Evolutionary conservation across 202 grass and related monocot genomes (phyloP).

Genomic region (Schoenoplectus tabernaemontani): DNA sequence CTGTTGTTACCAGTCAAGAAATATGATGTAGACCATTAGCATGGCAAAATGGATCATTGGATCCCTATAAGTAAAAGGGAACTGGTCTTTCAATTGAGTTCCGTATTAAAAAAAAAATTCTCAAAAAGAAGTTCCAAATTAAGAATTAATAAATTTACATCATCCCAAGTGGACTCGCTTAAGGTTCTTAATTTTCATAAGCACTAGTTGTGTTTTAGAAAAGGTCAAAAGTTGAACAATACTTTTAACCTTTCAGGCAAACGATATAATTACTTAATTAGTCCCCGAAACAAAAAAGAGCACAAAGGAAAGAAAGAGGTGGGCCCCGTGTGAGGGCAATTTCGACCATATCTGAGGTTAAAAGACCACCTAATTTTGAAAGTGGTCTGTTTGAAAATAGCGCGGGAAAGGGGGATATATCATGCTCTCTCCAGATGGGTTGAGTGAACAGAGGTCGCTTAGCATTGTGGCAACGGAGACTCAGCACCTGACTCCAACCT

Average conservation of each 20-base stretch:
- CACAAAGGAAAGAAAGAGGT: not conserved
- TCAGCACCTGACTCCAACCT: slow-evolving; percentile 53
- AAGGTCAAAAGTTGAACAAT: not conserved
- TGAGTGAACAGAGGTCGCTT: slow-evolving; percentile 47
- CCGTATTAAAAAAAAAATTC: too few species aligned
- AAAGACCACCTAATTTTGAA: slow-evolving; percentile 17
- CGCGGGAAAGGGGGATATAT: slow-evolving; percentile 2
- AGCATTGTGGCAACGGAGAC: slow-evolving; percentile 94
- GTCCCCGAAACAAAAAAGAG: not conserved
- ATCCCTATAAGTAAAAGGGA: too few species aligned
- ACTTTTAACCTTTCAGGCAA: not conserved
- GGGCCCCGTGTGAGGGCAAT: not conserved
- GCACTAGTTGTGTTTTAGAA: not conserved
- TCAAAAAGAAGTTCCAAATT: too few species aligned
- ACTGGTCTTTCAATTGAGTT: too few species aligned
- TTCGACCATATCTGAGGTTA: not conserved
- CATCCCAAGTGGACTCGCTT: too few species aligned
- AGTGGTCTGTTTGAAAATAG: slow-evolving; percentile 15
- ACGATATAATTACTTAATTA: not conserved
- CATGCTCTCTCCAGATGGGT: not conserved
- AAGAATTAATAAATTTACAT: too few species aligned
- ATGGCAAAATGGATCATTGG: too few species aligned
- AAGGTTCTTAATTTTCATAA: too few species aligned
- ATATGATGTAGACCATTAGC: too few species aligned
- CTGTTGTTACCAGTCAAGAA: too few species aligned